A percentile compares a stretch with the other conserved stretches of the same genome.
phyloP scores from a whole-genome alignment of 148 eudicot species.

The Nepenthes mirabilis region DNA sequence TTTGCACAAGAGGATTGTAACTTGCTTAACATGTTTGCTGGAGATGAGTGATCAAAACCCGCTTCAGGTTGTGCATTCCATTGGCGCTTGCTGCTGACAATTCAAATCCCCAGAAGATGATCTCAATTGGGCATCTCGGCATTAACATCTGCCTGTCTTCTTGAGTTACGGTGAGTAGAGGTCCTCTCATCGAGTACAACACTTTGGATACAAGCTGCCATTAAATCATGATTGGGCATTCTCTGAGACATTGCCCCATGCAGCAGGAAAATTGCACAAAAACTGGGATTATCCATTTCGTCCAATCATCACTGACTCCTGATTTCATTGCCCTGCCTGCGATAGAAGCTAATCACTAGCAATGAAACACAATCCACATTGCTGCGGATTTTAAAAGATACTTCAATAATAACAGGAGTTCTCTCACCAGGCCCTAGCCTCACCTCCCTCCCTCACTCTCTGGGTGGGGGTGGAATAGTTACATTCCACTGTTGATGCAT shows the following conservation, averaged over 20 bases:
- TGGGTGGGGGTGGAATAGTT: too few species aligned
- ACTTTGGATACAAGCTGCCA: slow-evolving; percentile 26
- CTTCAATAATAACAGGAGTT: not conserved
- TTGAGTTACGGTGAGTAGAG: not conserved
- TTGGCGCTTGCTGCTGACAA: slow-evolving; percentile 8
- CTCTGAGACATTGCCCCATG: slow-evolving; percentile 24
- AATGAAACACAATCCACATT: not conserved
- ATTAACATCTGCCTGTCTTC: slow-evolving; percentile 5
- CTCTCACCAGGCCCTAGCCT: too few species aligned
- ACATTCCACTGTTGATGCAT: too few species aligned
- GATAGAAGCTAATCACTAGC: not conserved
- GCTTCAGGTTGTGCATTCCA: slow-evolving; percentile 9
- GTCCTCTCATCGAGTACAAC: slow-evolving; percentile 31
- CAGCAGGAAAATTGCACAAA: slow-evolving; percentile 18
- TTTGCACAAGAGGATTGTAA: too few species aligned
- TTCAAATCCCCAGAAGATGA: slow-evolving; percentile 26
- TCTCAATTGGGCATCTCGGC: slow-evolving; percentile 10
- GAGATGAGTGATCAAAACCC: slow-evolving; percentile 10
- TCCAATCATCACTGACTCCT: slow-evolving; percentile 57
- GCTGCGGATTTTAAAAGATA: not conserved
- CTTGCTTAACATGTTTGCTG: not conserved
- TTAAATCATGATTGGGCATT: slow-evolving; percentile 2
- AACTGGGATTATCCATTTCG: slow-evolving; percentile 51
- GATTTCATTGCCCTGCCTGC: slow-evolving; percentile 49
- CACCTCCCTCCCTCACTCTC: too few species aligned